Percentiles rank a stretch among this genome's conserved stretches.
phyloP scores from a whole-genome alignment of 106 monocot species.

The Allium fistulosum region DNA sequence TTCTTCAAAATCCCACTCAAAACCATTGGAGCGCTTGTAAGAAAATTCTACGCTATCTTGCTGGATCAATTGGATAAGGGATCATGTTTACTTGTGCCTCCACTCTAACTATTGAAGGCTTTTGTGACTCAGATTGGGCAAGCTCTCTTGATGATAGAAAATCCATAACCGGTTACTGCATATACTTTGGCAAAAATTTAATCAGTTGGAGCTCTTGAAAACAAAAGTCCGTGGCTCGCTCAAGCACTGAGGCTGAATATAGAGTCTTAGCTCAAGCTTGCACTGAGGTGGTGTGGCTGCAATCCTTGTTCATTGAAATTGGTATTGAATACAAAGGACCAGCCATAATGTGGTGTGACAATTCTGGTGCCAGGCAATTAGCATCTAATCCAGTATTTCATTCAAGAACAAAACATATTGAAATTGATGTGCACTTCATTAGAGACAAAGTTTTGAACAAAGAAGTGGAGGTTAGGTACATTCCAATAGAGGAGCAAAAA shows the following conservation, averaged over 20 bases:
- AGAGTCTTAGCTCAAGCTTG: not conserved
- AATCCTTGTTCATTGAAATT: not conserved
- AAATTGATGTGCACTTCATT: not conserved
- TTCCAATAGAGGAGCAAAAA: not conserved
- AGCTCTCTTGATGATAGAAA: constrained; percentile 1
- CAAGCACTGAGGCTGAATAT: constrained; percentile 17
- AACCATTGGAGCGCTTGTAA: not conserved
- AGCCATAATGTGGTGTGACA: not conserved
- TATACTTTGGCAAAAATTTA: constrained; percentile 2
- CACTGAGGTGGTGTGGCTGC: constrained; percentile 12
- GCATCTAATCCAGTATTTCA: not conserved
- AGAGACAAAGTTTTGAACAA: not conserved
- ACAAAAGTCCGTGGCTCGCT: constrained; percentile 8
- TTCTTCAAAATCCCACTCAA: constrained; percentile 6
- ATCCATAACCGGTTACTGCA: constrained; percentile 6
- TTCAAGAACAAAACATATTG: not conserved
- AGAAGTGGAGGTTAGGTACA: not conserved
- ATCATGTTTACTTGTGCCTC: not conserved
- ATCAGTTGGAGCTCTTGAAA: constrained; percentile 14
- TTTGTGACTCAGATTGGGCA: constrained; percentile 1
- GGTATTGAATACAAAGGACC: not conserved
- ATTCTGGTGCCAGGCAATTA: not conserved
- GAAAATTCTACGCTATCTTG: not conserved
- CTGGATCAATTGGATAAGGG: not conserved
- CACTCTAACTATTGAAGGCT: not conserved